Percentiles rank a stretch among this genome's conserved stretches.
Conservation (phyloP, 2,329 filamentous ascomycete species). For the Penicillium frequentans region DNA sequence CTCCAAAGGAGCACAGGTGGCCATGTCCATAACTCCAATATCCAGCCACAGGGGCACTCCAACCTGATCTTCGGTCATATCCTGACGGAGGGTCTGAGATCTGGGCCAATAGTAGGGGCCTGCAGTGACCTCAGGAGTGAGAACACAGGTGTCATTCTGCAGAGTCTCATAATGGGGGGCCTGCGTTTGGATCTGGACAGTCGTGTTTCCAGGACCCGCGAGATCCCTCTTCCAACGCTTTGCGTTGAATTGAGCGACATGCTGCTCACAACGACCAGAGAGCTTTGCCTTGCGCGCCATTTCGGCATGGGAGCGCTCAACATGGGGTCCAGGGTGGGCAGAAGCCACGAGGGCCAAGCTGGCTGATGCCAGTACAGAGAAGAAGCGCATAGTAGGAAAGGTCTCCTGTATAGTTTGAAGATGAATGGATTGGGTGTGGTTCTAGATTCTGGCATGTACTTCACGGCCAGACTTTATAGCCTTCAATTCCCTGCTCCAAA, state of each 20-base stretch:
- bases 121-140: conserved; percentile 19
- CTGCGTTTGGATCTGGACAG: neutral
- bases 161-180: neutral
- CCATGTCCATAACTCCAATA: conserved; percentile 44
- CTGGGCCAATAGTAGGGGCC: too few relatives aligned
- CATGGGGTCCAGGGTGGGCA: neutral
- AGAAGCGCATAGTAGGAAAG: too few relatives aligned
- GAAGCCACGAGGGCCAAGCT: neutral
- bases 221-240: neutral
- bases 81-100: conserved; percentile 24
- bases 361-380: too few relatives aligned
- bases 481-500: too few relatives aligned
- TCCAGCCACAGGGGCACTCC: conserved; percentile 46
- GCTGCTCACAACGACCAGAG: neutral
- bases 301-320: neutral
- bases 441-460: too few relatives aligned
- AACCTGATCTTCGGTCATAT: conserved; percentile 37
- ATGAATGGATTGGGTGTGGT: too few relatives aligned
- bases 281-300: neutral
- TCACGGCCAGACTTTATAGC: too few relatives aligned
- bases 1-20: conserved; percentile 40
- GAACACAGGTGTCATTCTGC: neutral
- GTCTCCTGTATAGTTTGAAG: too few relatives aligned
- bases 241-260: neutral
- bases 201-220: neutral